A percentile compares a stretch with the other conserved stretches of the same genome.
These are phyloP conservation scores for Leccinum solheimii DNA, from an alignment of 1,284 basidiomycete species.

Conservation along the genomic window DNA sequence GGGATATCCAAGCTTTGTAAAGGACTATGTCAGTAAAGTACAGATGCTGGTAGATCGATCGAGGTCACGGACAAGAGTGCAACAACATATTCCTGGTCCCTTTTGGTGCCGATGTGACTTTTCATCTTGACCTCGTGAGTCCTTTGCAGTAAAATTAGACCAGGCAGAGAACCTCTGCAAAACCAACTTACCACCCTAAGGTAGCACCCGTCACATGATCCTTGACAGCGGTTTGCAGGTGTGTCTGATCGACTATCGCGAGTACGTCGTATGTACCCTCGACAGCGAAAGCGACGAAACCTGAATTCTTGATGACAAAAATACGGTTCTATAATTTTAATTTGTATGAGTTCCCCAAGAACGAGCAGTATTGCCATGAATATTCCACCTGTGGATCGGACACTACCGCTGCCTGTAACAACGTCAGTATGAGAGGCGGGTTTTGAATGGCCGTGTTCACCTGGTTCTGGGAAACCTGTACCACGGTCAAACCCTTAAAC, in stretches of 20 bases:
- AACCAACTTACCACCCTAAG: conserved; percentile 51
- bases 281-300: conserved; percentile 74
- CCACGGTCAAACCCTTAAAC: conserved; percentile 73
- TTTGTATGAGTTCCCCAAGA: neutral
- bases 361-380: neutral
- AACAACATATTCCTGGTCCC: conserved; percentile 65
- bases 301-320: conserved; percentile 76
- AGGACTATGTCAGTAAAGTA: conserved; percentile 5
- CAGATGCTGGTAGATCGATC: neutral
- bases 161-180: neutral
- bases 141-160: conserved; percentile 27
- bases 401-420: conserved; percentile 62
- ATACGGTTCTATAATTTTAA: conserved; percentile 54
- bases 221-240: conserved; percentile 57
- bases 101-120: conserved; percentile 46
- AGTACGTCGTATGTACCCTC: conserved; percentile 75
- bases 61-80: conserved; percentile 62
- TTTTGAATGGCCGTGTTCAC: conserved; percentile 18
- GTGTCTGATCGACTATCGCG: conserved; percentile 78
- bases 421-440: conserved; percentile 6
- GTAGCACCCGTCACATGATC: conserved; percentile 60
- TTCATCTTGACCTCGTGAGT: conserved; percentile 76
- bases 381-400: conserved; percentile 62
- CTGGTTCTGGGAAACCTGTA: conserved; percentile 80
- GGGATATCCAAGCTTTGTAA: conserved; percentile 68